Evolutionary conservation across 345 rosid genomes (phyloP).

Genomic region (Mallotus nudiflorus): DNA sequence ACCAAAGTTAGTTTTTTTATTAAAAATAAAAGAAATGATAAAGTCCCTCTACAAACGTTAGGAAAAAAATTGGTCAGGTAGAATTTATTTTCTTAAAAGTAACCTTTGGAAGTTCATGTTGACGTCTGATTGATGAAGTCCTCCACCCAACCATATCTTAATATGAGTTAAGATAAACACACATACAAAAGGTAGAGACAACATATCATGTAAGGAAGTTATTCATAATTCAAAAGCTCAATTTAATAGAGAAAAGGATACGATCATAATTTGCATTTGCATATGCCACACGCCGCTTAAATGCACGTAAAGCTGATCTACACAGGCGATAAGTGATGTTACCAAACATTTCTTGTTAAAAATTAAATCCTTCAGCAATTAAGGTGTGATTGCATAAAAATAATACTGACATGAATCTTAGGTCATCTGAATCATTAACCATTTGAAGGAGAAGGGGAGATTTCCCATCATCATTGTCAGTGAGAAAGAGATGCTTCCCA

Average conservation of each 20-base stretch:
- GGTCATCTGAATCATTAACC: conserved; percentile 66
- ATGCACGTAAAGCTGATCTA: conserved; percentile 82
- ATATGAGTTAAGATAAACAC: conserved; percentile 44
- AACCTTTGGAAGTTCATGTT: conserved; percentile 84
- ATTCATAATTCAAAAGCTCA: conserved; percentile 16
- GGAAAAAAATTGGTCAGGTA: neutral
- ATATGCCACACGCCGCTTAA: conserved; percentile 88
- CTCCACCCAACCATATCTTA: conserved; percentile 94
- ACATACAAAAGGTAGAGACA: conserved; percentile 6
- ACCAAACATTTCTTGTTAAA: conserved; percentile 5
- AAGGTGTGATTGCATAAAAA: neutral
- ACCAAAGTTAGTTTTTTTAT: neutral
- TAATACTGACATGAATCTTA: conserved; percentile 70
- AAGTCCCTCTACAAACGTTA: neutral
- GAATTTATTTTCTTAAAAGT: neutral
- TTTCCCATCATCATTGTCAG: conserved; percentile 68
- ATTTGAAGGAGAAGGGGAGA: conserved; percentile 90
- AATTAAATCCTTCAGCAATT: neutral
- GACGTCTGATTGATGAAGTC: conserved; percentile 88
- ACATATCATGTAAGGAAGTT: conserved; percentile 8
- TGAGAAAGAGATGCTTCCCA: conserved; percentile 88
- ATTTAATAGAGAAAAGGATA: conserved; percentile 50
- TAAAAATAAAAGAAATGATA: neutral
- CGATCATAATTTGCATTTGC: conserved; percentile 86
- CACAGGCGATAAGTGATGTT: conserved; percentile 30